phyloP scores from a whole-genome alignment of 225 moss, liverwort and hornwort genomes.

The Marchantia polymorpha region DNA sequence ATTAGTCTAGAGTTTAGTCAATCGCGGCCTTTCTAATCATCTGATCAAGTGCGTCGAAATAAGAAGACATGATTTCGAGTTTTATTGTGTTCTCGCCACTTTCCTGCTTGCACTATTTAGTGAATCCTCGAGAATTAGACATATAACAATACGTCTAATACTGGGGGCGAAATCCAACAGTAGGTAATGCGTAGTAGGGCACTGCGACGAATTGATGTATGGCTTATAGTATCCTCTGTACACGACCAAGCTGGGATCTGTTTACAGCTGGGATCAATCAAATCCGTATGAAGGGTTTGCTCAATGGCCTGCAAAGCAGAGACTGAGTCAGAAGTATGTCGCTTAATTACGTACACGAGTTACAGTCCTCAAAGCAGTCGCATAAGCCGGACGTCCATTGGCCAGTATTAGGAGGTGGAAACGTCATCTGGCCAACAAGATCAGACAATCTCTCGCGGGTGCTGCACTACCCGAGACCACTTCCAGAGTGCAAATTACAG shows the following conservation, averaged over 20 bases:
- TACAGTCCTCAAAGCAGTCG: conserved; percentile 26
- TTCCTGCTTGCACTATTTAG: too few relatives aligned
- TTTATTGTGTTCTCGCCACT: too few relatives aligned
- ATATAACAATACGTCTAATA: too few relatives aligned
- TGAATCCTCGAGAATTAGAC: too few relatives aligned
- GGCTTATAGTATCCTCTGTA: neutral
- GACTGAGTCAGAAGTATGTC: neutral
- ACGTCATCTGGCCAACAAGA: neutral
- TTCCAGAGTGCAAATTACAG: neutral
- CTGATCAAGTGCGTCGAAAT: too few relatives aligned
- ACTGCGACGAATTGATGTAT: neutral
- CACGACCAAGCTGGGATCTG: neutral
- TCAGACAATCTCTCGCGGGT: neutral
- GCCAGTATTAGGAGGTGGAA: conserved; percentile 15
- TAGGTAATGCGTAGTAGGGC: too few relatives aligned
- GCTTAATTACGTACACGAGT: conserved; percentile 20
- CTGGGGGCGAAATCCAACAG: too few relatives aligned
- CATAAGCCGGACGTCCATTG: conserved; percentile 26
- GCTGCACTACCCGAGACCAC: too few relatives aligned
- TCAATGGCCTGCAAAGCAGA: neutral
- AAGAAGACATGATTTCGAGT: too few relatives aligned
- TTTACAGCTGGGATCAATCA: neutral
- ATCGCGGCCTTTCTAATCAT: too few relatives aligned
- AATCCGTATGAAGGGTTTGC: too few relatives aligned
- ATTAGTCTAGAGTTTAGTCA: too few relatives aligned